Conservation (phyloP, 1,284 basidiomycete genomes). For the Bondarzewia mesenterica region DNA sequence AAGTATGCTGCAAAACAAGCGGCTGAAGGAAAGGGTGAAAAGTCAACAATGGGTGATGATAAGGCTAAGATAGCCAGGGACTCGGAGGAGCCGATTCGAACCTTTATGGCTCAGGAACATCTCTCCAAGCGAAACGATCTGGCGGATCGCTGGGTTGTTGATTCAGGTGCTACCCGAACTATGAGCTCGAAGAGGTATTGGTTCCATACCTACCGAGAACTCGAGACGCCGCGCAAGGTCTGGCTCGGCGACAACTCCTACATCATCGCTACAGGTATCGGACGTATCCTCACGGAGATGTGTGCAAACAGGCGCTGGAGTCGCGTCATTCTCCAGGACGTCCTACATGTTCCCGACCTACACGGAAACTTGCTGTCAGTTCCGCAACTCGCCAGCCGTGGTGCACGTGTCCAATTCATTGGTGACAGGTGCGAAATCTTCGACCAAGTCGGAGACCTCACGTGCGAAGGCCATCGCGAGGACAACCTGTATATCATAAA, state of each 20-base stretch:
- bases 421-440: too few relatives aligned
- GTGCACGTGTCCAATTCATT: conserved; percentile 5
- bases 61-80: neutral
- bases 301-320: neutral
- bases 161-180: conserved; percentile 14
- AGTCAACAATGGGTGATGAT: neutral
- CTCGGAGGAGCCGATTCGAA: conserved; percentile 2
- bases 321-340: conserved; percentile 3
- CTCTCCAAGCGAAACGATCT: conserved; percentile 1
- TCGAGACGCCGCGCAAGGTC: conserved; percentile 8
- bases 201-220: conserved; percentile 8
- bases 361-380: conserved; percentile 18
- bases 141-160: conserved; percentile 15
- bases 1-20: neutral
- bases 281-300: conserved; percentile 2
- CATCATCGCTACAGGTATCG: conserved; percentile 12
- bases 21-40: neutral
- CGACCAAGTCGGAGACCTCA: too few relatives aligned
- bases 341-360: conserved; percentile 17
- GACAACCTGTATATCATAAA: too few relatives aligned
- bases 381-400: conserved; percentile 5
- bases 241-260: conserved; percentile 13
- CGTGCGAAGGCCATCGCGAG: conserved; percentile 1
- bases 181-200: conserved; percentile 14
- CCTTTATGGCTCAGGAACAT: neutral